Percentiles rank a stretch among this genome's conserved stretches.
Conservation (phyloP, 768 basidiomycete species). For the Lactarius sp. region DNA sequence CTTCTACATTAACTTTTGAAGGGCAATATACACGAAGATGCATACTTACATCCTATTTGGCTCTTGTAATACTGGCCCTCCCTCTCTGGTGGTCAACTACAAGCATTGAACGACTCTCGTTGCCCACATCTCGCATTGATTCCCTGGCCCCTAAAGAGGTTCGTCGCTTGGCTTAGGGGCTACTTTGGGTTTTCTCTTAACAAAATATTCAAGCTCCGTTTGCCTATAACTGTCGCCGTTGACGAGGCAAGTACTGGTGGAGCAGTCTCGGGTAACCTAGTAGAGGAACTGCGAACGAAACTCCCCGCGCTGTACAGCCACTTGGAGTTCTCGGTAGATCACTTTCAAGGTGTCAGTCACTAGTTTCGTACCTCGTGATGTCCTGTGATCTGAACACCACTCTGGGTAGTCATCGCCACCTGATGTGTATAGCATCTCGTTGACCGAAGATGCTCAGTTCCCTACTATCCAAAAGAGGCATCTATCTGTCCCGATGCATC, state of each 20-base stretch:
- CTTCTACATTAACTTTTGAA: conserved; percentile 20
- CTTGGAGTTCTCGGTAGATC: conserved; percentile 15
- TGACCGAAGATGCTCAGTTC: conserved; percentile 6
- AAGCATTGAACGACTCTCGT: conserved; percentile 73
- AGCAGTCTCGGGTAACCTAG: background rate
- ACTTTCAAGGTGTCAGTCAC: conserved; percentile 20
- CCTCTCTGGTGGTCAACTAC: conserved; percentile 96
- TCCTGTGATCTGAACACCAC: conserved; percentile 11
- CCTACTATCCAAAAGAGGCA: conserved; percentile 16
- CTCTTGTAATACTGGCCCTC: conserved; percentile 65
- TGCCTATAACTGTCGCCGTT: conserved; percentile 19
- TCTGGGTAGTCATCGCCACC: conserved; percentile 4
- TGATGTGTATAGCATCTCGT: conserved; percentile 15
- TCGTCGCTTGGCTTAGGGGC: background rate
- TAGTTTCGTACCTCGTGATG: conserved; percentile 12
- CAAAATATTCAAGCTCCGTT: conserved; percentile 14
- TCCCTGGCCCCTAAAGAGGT: conserved; percentile 19
- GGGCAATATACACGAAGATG: conserved; percentile 37
- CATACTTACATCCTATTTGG: conserved; percentile 75
- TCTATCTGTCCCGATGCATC: conserved; percentile 20
- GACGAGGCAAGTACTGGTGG: background rate
- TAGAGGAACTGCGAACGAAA: background rate
- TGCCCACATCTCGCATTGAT: conserved; percentile 42
- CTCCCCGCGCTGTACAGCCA: conserved; percentile 12
- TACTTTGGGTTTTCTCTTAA: background rate